Conservation (phyloP, 768 basidiomycete species). For the Pleurotus platypus region DNA sequence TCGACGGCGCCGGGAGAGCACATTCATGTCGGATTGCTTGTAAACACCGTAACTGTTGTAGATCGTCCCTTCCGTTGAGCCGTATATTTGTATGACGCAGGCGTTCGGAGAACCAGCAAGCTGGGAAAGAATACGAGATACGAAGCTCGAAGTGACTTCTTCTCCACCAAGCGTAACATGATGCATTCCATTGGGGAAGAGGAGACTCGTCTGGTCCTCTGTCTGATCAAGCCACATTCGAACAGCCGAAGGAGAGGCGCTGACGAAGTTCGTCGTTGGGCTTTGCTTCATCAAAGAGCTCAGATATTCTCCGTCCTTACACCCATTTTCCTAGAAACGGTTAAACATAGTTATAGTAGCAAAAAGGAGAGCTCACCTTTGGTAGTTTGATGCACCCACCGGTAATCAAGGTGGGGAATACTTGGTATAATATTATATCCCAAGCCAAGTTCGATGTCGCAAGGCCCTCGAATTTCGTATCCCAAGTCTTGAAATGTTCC, state of each 20-base stretch:
- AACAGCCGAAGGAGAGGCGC: background rate
- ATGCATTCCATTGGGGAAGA: conserved; percentile 7
- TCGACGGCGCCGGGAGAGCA: background rate
- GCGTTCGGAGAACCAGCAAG: background rate
- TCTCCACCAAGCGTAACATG: background rate
- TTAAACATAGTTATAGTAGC: background rate
- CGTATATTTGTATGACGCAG: background rate
- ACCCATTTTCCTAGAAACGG: background rate
- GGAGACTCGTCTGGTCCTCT: background rate
- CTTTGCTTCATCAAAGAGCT: background rate
- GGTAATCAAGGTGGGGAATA: conserved; percentile 4
- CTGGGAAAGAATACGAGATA: background rate
- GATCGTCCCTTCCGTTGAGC: background rate
- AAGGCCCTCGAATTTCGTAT: background rate
- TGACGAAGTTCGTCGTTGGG: background rate
- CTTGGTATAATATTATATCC: background rate
- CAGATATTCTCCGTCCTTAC: background rate
- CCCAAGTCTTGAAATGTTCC: background rate
- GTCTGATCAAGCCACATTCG: conserved; percentile 10
- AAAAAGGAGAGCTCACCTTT: background rate
- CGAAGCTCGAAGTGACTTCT: background rate
- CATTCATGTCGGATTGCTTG: background rate
- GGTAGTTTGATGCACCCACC: conserved; percentile 9
- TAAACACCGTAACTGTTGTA: background rate
- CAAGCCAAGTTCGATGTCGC: conserved; percentile 3